Base-by-base conservation (phyloP, 1,284 basidiomycete species). In the Calocybe gambosa region DNA sequence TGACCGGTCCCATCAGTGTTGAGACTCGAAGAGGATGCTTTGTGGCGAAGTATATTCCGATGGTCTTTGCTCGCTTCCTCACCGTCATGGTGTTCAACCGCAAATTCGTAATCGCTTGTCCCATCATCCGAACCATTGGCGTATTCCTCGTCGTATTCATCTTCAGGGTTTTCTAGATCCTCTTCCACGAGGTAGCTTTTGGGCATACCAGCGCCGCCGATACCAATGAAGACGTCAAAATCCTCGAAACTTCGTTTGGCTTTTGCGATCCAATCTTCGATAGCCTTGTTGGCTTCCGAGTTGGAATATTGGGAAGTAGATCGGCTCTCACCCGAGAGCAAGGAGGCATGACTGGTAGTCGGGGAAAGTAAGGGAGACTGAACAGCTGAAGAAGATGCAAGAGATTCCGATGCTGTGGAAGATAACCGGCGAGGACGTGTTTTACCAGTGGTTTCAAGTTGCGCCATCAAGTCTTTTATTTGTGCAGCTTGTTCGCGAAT, bases 241-340 rank as follows among this genome's bases (percentile, higher is more conserved):
- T 81, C 77, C 46, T 78, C 71, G 36, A 87, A 69, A 26, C 75
- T 81, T 46, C 79, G 75, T 35, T 79, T 75, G 1, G 85, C 85
- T 57, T 79, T 82, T 13, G 77, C 70, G 46, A 89, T 79, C 85
- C 85, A 89, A 51, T 83, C 77, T 55, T 79, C 74, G 45, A 85
- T 76, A 23, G 65, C 72, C 43, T 71, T 66, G 54, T 69, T 67
- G 5, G 61, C 64, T 13, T 62, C 62, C 25, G 49, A 45, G 43
- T 59, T 60, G 16, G 49, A 28, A n/a, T 45, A 34, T 15, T 19
- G 13, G 28, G 44, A 57, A 15, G 62, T 23, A 53, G 50, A 21
- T 5, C 36, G 20, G 26, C 39, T 36, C 10, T 59, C 56, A 13
- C 42, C 19, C 5, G 50, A 45, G n/a, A 53, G 41, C 37, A 66